A percentile compares a stretch with the other conserved stretches of the same genome.
Conservation (phyloP, 2,329 filamentous ascomycete genomes). For the Sporothrix pallida region DNA sequence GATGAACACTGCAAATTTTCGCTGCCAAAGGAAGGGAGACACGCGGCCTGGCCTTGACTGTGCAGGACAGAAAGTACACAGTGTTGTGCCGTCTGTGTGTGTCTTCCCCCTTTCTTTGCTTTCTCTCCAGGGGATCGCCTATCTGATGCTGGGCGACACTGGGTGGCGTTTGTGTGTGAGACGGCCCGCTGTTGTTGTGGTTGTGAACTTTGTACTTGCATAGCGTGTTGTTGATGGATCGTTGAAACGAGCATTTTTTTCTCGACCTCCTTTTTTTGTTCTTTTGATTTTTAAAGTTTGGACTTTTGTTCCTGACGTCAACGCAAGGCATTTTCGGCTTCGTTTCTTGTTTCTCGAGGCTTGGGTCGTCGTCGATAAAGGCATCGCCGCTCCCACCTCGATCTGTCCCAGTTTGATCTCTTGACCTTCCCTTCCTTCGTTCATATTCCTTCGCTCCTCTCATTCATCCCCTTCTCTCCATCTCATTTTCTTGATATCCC, state of each 20-base stretch:
- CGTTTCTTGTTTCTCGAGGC: not conserved
- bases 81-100: too few species aligned
- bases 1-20: constrained; percentile 3
- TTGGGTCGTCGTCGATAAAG: not conserved
- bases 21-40: not conserved
- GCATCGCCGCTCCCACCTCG: not conserved
- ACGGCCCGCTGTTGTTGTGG: too few species aligned
- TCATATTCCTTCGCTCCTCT: too few species aligned
- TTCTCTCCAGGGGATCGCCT: too few species aligned
- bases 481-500: too few species aligned
- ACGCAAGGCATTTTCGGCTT: not conserved
- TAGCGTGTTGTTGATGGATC: not conserved
- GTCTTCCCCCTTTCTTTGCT: too few species aligned
- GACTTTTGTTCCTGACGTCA: not conserved
- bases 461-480: too few species aligned
- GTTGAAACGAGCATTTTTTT: not conserved
- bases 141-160: too few species aligned
- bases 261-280: not conserved
- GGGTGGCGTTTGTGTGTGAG: too few species aligned
- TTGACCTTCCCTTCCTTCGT: too few species aligned
- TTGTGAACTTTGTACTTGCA: too few species aligned
- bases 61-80: not conserved
- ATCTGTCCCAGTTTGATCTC: not conserved
- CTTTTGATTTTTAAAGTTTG: not conserved
- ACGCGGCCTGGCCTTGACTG: not conserved